phyloP scores from a whole-genome alignment of 306 rosid genomes.

The Canavalia ensiformis region DNA sequence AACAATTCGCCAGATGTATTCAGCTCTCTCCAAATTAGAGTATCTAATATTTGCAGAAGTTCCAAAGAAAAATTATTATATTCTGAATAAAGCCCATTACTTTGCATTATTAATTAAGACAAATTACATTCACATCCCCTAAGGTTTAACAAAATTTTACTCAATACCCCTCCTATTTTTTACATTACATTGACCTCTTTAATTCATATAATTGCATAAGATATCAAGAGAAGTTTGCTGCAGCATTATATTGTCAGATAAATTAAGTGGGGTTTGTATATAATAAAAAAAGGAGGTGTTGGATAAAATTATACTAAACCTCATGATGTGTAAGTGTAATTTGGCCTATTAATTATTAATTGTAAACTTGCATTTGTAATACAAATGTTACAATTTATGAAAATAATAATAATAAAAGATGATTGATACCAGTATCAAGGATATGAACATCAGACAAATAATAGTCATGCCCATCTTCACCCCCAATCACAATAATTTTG shows the following conservation, averaged over 20 bases:
- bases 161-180: too few relatives aligned
- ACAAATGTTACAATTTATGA: background rate
- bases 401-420: background rate
- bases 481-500: conserved; percentile 86
- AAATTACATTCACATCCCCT: too few relatives aligned
- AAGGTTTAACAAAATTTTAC: too few relatives aligned
- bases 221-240: too few relatives aligned
- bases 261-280: too few relatives aligned
- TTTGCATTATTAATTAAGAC: too few relatives aligned
- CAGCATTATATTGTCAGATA: too few relatives aligned
- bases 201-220: too few relatives aligned
- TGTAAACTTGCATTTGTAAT: background rate
- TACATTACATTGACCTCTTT: too few relatives aligned
- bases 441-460: conserved; percentile 95
- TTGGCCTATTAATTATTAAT: conserved; percentile 6
- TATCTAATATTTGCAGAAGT: conserved; percentile 67
- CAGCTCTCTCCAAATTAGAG: conserved; percentile 93
- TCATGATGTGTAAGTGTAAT: too few relatives aligned
- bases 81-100: conserved; percentile 27
- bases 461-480: conserved; percentile 90
- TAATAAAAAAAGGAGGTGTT: too few relatives aligned
- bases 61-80: conserved; percentile 44
- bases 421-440: conserved; percentile 81
- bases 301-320: too few relatives aligned
- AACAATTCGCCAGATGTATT: conserved; percentile 79